Base-by-base conservation (phyloP, 208 protist species). In the Entamoeba histolytica region DNA sequence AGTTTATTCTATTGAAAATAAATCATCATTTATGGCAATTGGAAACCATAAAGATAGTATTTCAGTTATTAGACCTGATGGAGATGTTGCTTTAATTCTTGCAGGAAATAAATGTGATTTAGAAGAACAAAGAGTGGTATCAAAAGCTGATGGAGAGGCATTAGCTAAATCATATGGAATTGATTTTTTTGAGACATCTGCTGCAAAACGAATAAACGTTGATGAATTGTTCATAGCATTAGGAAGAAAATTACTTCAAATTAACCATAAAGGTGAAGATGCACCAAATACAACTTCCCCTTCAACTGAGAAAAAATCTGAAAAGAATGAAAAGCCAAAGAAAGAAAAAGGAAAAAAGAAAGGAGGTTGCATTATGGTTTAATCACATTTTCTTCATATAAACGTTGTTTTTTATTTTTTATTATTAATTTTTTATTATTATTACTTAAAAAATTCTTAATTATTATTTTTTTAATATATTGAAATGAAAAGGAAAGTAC, bases 1-100 rank as follows among this genome's bases (percentile, higher is more conserved):
- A 15, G 96, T 96, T 31, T 97, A 96, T 94, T 95, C 94, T 35
- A 97, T 97, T 78, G 96, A 95, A 78, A 93, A 95, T 57, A 92
- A 96, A 69, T 92, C 50, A 6, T 95, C 95, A 6, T 96, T 96
- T 91, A 95, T 96, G 94, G 96, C 97, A 39, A 47, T 97, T 19
- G 57, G 55, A 47, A 95, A 96, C 55, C 51, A 97, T 31, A 73
- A 95, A 31, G 96, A 97, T 49, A 95, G 96, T 93, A 96, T 97
- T 93, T 91, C 96, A 4, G 0, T 5, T 31, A 0, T 49, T 5
- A 4, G 28, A 49, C 1, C 91, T n/a, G 4, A 4, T 2, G 19
- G 52, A 1, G 47, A 91, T 61, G 47, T 96, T 19, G 95, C 96
- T 47, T 95, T 96, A 93, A 91, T 96, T 5, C 57, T 97, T 12